Conservation (phyloP, 805 yeast genomes). For the Hanseniaspora meyeri region DNA sequence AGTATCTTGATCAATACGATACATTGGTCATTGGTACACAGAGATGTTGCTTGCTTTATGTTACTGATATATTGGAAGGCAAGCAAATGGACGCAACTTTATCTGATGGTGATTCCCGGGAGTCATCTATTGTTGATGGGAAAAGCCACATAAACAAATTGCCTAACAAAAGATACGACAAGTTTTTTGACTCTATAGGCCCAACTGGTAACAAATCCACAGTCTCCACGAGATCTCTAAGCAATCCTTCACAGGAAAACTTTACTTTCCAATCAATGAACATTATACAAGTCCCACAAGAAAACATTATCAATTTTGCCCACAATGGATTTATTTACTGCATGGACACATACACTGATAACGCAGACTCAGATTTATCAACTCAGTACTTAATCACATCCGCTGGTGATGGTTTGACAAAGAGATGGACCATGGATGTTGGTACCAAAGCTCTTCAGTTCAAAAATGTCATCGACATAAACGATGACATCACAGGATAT, state of each 20-base stretch:
- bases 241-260: conserved; percentile 12
- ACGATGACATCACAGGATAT: neutral
- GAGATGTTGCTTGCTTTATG: conserved; percentile 77
- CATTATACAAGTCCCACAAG: conserved; percentile 54
- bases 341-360: conserved; percentile 26
- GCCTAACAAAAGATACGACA: conserved; percentile 62
- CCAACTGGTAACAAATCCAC: conserved; percentile 46
- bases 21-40: conserved; percentile 80
- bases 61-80: conserved; percentile 31
- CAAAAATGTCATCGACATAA: conserved; percentile 16
- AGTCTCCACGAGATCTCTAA: neutral
- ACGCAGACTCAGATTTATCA: conserved; percentile 5
- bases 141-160: conserved; percentile 21
- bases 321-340: conserved; percentile 85
- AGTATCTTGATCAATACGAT: conserved; percentile 48
- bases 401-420: conserved; percentile 86
- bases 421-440: conserved; percentile 52
- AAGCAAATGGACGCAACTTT: conserved; percentile 16
- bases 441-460: conserved; percentile 15
- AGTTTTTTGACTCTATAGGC: conserved; percentile 81
- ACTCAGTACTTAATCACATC: conserved; percentile 46
- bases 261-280: conserved; percentile 16
- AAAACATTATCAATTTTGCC: conserved; percentile 64
- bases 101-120: neutral
- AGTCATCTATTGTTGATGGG: neutral